Percentiles rank a stretch among this genome's conserved stretches.
These are phyloP conservation scores for Waltergamsia citrina DNA, from an alignment of 2,329 filamentous ascomycete species.

Conservation along the genomic window DNA sequence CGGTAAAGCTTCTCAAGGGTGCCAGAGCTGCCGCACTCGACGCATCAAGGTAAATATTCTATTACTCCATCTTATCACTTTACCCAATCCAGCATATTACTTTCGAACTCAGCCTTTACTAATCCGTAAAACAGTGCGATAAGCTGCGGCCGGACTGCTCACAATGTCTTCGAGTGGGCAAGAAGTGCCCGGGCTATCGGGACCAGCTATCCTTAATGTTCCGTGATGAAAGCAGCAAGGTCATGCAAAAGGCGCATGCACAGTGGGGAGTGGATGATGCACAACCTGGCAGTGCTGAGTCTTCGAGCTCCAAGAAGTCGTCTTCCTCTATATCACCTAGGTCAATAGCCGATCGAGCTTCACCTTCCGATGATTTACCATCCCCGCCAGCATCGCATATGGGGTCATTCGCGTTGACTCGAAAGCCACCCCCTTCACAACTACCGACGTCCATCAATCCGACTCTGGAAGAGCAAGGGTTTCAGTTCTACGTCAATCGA, in stretches of 20 bases:
- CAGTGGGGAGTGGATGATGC: constrained; percentile 30
- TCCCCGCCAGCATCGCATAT: constrained; percentile 3
- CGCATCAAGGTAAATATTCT: constrained; percentile 38
- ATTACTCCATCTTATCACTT: background rate
- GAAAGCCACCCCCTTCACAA: constrained; percentile 6
- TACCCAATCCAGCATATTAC: background rate
- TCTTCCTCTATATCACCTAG: background rate
- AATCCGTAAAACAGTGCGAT: constrained; percentile 49
- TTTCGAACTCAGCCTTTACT: too few relatives aligned
- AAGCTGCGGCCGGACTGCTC: constrained; percentile 50
- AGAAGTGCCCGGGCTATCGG: constrained; percentile 54
- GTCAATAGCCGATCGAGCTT: background rate
- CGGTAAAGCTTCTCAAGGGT: constrained; percentile 46
- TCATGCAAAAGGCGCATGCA: constrained; percentile 48
- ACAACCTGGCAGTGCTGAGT: constrained; percentile 10
- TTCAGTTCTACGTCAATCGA: constrained; percentile 40
- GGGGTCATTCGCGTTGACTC: background rate
- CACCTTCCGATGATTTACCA: background rate
- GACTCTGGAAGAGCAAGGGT: constrained; percentile 34
- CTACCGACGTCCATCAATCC: constrained; percentile 23
- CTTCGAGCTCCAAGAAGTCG: constrained; percentile 7
- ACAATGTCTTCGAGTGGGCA: constrained; percentile 50
- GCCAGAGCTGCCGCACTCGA: constrained; percentile 41
- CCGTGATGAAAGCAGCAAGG: constrained; percentile 54
- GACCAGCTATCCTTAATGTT: constrained; percentile 58